These are phyloP conservation scores for Hanseniaspora nectarophila DNA, from an alignment of 805 yeast species.

Conservation along the genomic window DNA sequence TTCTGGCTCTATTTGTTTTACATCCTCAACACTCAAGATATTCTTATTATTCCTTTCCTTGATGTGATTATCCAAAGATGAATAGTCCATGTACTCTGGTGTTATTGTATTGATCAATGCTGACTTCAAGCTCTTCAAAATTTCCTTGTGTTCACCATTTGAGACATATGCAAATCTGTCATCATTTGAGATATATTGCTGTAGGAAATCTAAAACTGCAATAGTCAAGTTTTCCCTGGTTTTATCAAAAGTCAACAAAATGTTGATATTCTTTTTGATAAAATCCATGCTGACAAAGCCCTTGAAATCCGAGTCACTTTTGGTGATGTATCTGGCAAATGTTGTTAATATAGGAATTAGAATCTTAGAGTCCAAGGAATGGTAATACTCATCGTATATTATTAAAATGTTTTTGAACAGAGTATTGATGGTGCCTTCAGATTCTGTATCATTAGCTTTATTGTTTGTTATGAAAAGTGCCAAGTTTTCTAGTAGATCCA, in stretches of 20 bases:
- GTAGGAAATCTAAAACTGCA: conserved; percentile 68
- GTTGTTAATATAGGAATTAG: conserved; percentile 62
- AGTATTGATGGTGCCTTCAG: conserved; percentile 5
- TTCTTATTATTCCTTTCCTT: neutral
- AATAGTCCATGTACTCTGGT: conserved; percentile 30
- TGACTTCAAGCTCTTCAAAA: conserved; percentile 42
- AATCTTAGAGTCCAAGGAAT: conserved; percentile 54
- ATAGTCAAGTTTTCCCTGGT: conserved; percentile 51
- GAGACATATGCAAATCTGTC: conserved; percentile 44
- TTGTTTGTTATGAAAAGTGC: conserved; percentile 74
- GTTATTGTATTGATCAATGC: conserved; percentile 53
- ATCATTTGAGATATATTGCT: conserved; percentile 64
- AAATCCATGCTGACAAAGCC: neutral
- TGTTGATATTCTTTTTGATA: conserved; percentile 1
- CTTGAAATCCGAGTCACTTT: conserved; percentile 20
- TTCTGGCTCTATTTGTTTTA: conserved; percentile 24
- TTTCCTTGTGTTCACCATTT: conserved; percentile 29
- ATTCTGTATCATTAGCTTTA: conserved; percentile 42
- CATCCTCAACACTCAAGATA: conserved; percentile 16
- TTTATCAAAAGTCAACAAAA: conserved; percentile 43
- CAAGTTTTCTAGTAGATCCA: conserved; percentile 75
- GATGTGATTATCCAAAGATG: neutral
- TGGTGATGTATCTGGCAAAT: conserved; percentile 64
- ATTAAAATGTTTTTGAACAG: conserved; percentile 6
- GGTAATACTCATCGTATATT: conserved; percentile 13